Evolutionary conservation across 1,139 yeast species (phyloP), one percentile per base, ranked within the genome.

Genomic region (Suhomyces wounanorum): DNA sequence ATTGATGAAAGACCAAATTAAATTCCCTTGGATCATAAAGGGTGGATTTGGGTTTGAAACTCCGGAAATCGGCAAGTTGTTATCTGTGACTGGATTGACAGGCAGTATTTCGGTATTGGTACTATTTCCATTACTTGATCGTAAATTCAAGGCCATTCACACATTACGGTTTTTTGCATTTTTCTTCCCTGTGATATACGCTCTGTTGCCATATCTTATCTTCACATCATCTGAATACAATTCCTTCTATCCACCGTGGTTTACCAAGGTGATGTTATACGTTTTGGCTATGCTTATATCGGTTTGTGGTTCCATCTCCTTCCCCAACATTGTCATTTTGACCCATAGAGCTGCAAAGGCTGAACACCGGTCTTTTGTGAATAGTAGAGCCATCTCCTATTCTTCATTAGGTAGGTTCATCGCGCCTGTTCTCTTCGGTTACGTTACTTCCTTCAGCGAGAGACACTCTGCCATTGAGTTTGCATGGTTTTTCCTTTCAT

Each of bases 391-490:
- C 7, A 66, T 80, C 57, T 74, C 81, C 50, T 70, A 79, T 43
- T 68, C 78, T 25, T 76, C 88, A 1, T 66, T 79, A 39, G 85
- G 87, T 0, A 65, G 89, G 53, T 83, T 81, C 50, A 44, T 80
- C 1, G 87, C 84, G 2, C 89, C 89, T 0, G 62, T 82, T 14
- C 40, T 72, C 1, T 83, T 85, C 84, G 89, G 89, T 8, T 68
- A 65, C 48, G 57, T 84, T 38, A 81, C 83, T 77, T 70, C 84
- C 1, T 10, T 44, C 10, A 42, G 48, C 16, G 55, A 55, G 38
- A 61, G 60, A 13, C 58, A 65, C 33, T 67, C 72, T 8, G 63
- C 72, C 40, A 81, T 77, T 0, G 79, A 81, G 66, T 53, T 82
- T 8, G 77, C 84, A 0, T 84, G 87, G 85, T 73, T 74, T 65